Conservation (phyloP, 2,329 filamentous ascomycete genomes). For the Microthyrium microscopicum region DNA sequence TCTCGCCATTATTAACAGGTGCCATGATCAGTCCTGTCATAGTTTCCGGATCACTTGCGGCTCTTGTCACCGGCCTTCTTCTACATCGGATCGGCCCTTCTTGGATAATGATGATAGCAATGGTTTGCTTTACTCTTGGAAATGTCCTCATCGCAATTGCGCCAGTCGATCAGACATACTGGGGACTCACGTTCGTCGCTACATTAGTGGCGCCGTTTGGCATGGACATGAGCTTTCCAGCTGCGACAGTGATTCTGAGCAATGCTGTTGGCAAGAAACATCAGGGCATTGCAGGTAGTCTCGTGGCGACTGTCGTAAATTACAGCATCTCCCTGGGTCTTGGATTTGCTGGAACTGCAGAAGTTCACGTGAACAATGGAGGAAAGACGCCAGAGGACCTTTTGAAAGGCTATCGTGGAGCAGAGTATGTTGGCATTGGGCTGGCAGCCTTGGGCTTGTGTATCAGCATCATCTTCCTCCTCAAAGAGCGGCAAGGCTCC, state of each 20-base stretch:
- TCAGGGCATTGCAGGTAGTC: conserved; percentile 24
- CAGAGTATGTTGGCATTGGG: conserved; percentile 23
- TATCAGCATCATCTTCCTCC: conserved; percentile 4
- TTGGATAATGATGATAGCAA: conserved; percentile 18
- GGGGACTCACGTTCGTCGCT: conserved; percentile 21
- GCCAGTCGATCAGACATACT: conserved; percentile 25
- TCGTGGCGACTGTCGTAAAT: conserved; percentile 26
- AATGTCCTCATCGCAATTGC: conserved; percentile 23
- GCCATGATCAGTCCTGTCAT: conserved; percentile 15
- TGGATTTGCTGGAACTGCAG: conserved; percentile 26
- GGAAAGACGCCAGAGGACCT: conserved; percentile 14
- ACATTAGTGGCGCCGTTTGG: conserved; percentile 20
- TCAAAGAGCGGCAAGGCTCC: too few species aligned
- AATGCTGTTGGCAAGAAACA: conserved; percentile 22
- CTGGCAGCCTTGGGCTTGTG: conserved; percentile 12
- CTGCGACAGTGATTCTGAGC: conserved; percentile 23
- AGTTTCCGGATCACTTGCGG: conserved; percentile 17
- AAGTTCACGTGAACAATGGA: conserved; percentile 21
- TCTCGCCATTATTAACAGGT: conserved; percentile 15
- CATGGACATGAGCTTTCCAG: conserved; percentile 27
- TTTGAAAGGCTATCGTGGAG: conserved; percentile 22
- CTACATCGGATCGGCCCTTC: conserved; percentile 15
- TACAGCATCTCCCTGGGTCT: conserved; percentile 26
- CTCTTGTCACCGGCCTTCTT: conserved; percentile 16
- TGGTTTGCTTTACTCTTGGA: conserved; percentile 19